Evolutionary conservation across 495 filamentous ascomycete genomes (phyloP).

Genomic region (Xeromyces bisporus): DNA sequence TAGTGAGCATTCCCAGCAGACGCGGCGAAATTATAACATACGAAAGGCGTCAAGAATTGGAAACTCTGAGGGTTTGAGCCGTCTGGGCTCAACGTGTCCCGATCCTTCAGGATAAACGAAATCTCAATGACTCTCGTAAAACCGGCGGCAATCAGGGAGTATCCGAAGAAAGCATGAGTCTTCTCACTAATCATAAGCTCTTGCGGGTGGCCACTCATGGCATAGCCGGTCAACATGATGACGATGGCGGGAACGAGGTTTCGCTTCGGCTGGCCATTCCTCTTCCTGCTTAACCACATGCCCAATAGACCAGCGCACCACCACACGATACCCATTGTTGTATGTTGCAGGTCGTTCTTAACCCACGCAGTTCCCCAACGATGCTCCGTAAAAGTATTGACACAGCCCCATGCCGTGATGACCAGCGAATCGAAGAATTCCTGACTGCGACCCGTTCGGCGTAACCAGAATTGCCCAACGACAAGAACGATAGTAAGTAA

Average conservation of each 20-base stretch:
- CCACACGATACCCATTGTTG: constrained; percentile 94
- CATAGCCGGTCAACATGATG: constrained; percentile 85
- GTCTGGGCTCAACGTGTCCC: constrained; percentile 35
- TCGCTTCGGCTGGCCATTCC: constrained; percentile 70
- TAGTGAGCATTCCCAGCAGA: constrained; percentile 4
- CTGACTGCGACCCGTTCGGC: constrained; percentile 70
- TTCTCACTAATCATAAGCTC: constrained; percentile 64
- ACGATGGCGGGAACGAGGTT: constrained; percentile 88
- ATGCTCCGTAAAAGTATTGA: constrained; percentile 98
- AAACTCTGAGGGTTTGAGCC: constrained; percentile 65
- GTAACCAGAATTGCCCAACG: constrained; percentile 77
- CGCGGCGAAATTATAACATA: constrained; percentile 30
- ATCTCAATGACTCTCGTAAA: constrained; percentile 77
- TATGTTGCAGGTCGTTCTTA: constrained; percentile 93
- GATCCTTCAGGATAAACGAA: constrained; percentile 67
- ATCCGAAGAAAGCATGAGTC: constrained; percentile 86
- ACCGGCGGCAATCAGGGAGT: constrained; percentile 86
- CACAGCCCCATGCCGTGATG: constrained; percentile 84
- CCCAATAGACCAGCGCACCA: constrained; percentile 86
- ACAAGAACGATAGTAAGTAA: constrained; percentile 72
- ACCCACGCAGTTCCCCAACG: constrained; percentile 83
- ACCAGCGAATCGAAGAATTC: constrained; percentile 92
- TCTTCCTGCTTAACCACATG: constrained; percentile 73
- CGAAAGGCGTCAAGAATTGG: constrained; percentile 82
- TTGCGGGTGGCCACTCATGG: constrained; percentile 82